These are phyloP conservation scores for Odontarrhena argentea DNA, from an alignment of 345 rosid genomes.

Conservation along the genomic window DNA sequence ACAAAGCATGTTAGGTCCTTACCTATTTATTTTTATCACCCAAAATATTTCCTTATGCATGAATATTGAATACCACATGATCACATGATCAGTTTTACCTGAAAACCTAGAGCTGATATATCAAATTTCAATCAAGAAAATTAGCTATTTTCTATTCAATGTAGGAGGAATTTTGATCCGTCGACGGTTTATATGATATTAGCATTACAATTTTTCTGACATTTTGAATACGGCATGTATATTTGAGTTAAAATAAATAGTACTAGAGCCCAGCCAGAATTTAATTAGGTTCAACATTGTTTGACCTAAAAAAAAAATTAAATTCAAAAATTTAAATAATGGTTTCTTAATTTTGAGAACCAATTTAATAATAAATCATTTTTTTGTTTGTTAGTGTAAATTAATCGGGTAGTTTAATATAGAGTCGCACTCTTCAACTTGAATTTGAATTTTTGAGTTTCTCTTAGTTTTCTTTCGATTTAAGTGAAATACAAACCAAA, in stretches of 20 bases:
- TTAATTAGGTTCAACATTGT: not conserved
- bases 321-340: not conserved
- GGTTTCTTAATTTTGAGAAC: too few relatives aligned
- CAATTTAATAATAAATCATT: too few relatives aligned
- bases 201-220: constrained; percentile 1
- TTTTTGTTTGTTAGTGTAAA: too few relatives aligned
- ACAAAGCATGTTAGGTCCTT: constrained; percentile 25
- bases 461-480: too few relatives aligned
- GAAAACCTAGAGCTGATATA: constrained; percentile 15
- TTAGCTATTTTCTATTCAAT: not conserved
- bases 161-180: not conserved
- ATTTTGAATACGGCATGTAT: not conserved
- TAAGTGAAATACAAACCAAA: too few relatives aligned
- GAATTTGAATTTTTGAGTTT: too few relatives aligned
- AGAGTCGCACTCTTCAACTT: too few relatives aligned
- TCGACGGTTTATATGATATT: not conserved
- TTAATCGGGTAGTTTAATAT: too few relatives aligned
- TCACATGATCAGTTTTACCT: constrained; percentile 21
- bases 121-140: not conserved
- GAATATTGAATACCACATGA: constrained; percentile 33
- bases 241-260: not conserved
- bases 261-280: not conserved
- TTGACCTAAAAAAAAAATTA: not conserved
- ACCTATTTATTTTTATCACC: constrained; percentile 5
- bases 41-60: constrained; percentile 13